Evolutionary conservation across 257 asterid species (phyloP), one percentile per base, ranked within the genome.

Genomic region (Gynochthodes officinalis): DNA sequence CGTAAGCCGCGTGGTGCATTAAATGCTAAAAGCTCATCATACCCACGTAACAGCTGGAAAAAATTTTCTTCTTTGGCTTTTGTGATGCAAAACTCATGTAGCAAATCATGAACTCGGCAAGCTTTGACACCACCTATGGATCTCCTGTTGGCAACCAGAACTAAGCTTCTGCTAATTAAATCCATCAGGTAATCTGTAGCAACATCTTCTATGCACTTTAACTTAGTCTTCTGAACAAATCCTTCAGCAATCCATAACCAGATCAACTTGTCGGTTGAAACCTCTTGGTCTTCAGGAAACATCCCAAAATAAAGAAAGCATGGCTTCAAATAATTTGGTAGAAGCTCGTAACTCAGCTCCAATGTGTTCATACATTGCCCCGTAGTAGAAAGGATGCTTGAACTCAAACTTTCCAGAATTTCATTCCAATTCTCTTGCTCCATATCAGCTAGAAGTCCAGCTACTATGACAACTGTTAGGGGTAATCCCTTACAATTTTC

Each of bases 161-260:
- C 30, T 6, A 71, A 39, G 54, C 54, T 58, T 39, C 75, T 40
- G 30, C 19, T 15, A 42, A 40, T 46, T 16, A 71, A 37, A 28
- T 58, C 75, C 13, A 0, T 28, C 14, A 71, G 0, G n/a, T n/a
- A n/a, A n/a, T n/a, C n/a, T n/a, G n/a, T n/a, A n/a, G n/a, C n/a
- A n/a, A n/a, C n/a, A n/a, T n/a, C n/a, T n/a, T n/a, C n/a, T n/a
- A n/a, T n/a, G n/a, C n/a, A n/a, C n/a, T n/a, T n/a, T n/a, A n/a
- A n/a, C n/a, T n/a, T n/a, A n/a, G n/a, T n/a, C n/a, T n/a, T n/a
- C n/a, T n/a, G n/a, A n/a, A n/a, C n/a, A n/a, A n/a, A n/a, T n/a
- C n/a, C n/a, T n/a, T n/a, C n/a, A n/a, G 76, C 69, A 7, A 72
- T 19, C 76, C 76, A 72, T 46, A 72, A 30, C 3, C 15, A 30